A percentile compares a stretch with the other conserved stretches of the same genome.
phyloP scores from a whole-genome alignment of 2,329 filamentous ascomycete species.

The Aspergillus ochraceoroseus region DNA sequence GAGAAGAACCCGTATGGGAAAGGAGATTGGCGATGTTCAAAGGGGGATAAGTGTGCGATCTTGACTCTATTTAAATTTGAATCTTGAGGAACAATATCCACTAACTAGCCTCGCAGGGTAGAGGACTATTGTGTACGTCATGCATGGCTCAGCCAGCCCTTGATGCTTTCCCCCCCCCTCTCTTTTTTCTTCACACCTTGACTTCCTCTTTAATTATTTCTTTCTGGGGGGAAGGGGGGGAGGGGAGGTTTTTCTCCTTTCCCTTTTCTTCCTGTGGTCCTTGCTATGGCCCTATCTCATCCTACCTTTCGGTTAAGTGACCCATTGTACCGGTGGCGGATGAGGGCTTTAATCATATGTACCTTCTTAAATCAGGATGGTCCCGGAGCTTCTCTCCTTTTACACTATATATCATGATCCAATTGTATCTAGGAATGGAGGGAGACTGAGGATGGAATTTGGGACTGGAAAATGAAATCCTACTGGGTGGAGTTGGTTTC shows the following conservation, averaged over 20 bases:
- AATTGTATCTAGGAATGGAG: too few relatives aligned
- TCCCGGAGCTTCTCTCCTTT: too few relatives aligned
- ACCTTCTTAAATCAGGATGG: too few relatives aligned
- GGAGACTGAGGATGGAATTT: too few relatives aligned
- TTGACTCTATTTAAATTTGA: constrained; percentile 4
- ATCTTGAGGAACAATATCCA: constrained; percentile 5
- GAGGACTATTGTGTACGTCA: constrained; percentile 14
- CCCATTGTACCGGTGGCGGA: too few relatives aligned
- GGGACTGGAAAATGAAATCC: too few relatives aligned
- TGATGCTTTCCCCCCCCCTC: background rate
- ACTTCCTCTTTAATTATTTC: background rate
- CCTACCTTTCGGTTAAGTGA: too few relatives aligned
- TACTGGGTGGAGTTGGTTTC: constrained; percentile 19
- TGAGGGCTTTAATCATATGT: too few relatives aligned
- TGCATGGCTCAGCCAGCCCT: constrained; percentile 15
- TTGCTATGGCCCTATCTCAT: too few relatives aligned
- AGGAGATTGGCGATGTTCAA: background rate
- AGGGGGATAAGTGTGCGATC: constrained; percentile 8
- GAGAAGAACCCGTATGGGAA: background rate
- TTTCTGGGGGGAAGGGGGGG: background rate
- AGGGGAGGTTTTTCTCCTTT: background rate
- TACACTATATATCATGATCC: too few relatives aligned
- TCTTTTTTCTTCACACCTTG: background rate
- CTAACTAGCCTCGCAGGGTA: constrained; percentile 8
- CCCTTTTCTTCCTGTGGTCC: too few relatives aligned